Evolutionary conservation across 768 basidiomycete genomes (phyloP).

Genomic region (Xanthoconium stramineum): DNA sequence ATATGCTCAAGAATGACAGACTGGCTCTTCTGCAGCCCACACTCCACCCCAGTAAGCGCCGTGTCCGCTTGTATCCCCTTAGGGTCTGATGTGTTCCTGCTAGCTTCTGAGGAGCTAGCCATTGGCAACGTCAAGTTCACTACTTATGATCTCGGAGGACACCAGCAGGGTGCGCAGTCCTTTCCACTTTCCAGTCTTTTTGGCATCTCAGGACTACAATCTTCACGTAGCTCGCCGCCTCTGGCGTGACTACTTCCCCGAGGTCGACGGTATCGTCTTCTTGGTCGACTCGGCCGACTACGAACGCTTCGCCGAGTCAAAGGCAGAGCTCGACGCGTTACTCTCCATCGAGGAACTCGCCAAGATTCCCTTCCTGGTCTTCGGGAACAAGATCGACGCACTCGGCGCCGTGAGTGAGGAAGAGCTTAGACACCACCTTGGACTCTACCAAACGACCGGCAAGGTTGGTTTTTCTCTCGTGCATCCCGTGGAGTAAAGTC

Average conservation of each 20-base stretch:
- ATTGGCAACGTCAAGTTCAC: constrained; percentile 99
- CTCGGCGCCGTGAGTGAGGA: constrained; percentile 96
- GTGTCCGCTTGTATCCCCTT: background rate
- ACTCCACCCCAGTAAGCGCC: constrained; percentile 87
- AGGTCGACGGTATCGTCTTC: constrained; percentile 98
- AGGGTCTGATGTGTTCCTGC: constrained; percentile 7
- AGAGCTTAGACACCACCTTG: constrained; percentile 91
- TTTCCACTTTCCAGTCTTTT: background rate
- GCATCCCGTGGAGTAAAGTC: background rate
- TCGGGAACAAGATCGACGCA: constrained; percentile 99
- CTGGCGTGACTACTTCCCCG: constrained; percentile 99
- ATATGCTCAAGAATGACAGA: constrained; percentile 99
- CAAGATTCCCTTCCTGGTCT: constrained; percentile 96
- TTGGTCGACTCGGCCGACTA: constrained; percentile 96
- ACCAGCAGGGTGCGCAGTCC: constrained; percentile 75
- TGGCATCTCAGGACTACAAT: background rate
- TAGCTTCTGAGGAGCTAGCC: constrained; percentile 97
- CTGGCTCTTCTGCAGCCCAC: constrained; percentile 97
- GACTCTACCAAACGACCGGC: constrained; percentile 98
- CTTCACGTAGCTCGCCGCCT: constrained; percentile 76
- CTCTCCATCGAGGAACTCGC: constrained; percentile 92
- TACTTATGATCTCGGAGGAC: constrained; percentile 97
- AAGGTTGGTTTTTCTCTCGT: constrained; percentile 56
- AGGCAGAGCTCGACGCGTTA: constrained; percentile 95
- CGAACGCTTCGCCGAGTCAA: constrained; percentile 94